Evolutionary conservation across 192 early-diverging fungal genomes (phyloP).

Genomic region (Backusella liffmaniae): DNA sequence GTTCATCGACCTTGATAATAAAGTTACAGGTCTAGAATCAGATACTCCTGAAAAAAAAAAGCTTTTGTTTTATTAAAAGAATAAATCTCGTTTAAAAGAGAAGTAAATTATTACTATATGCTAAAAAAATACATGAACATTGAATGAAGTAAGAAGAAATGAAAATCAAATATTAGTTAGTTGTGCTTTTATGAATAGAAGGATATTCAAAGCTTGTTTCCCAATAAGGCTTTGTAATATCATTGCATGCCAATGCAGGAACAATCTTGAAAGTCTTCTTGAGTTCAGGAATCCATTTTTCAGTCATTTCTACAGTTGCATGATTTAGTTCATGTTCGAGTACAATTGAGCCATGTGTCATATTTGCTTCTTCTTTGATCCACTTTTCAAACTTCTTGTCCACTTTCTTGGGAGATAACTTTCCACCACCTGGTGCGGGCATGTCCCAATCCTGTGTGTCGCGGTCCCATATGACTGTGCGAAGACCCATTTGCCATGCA

Average conservation of each 20-base stretch:
- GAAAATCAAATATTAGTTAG: background rate
- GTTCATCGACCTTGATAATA: background rate
- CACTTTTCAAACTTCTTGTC: constrained; percentile 31
- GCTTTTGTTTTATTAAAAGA: background rate
- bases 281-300: constrained; percentile 36
- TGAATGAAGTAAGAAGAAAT: background rate
- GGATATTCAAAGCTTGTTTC: constrained; percentile 31
- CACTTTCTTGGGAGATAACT: constrained; percentile 19
- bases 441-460: constrained; percentile 25
- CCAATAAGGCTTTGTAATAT: constrained; percentile 36
- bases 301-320: constrained; percentile 31
- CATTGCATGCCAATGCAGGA: constrained; percentile 27
- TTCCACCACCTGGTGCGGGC: constrained; percentile 32
- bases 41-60: background rate
- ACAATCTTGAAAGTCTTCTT: constrained; percentile 30
- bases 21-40: background rate
- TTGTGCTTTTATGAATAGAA: background rate
- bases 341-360: constrained; percentile 25
- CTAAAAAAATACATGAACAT: background rate
- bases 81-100: too few relatives aligned
- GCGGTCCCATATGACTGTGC: constrained; percentile 19
- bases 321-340: constrained; percentile 38
- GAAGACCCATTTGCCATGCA: constrained; percentile 44
- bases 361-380: constrained; percentile 15
- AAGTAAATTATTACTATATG: background rate